These are phyloP conservation scores for Glutinoglossum americanum DNA, from an alignment of 495 filamentous ascomycete genomes.

Conservation along the genomic window DNA sequence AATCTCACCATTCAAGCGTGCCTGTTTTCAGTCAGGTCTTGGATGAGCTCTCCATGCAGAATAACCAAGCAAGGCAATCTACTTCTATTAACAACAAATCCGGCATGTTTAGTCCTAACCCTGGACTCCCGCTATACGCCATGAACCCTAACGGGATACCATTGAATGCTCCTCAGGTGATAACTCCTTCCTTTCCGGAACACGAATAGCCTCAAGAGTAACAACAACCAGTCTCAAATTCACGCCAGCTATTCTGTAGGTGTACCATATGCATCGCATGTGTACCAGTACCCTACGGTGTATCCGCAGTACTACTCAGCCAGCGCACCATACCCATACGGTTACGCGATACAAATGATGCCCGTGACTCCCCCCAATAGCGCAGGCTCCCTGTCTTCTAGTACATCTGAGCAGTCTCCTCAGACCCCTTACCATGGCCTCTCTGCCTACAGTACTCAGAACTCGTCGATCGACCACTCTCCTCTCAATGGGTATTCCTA, in stretches of 20 bases:
- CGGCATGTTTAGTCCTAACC: not conserved
- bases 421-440: not conserved
- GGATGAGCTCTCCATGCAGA: not conserved
- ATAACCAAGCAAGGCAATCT: not conserved
- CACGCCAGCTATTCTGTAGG: not conserved
- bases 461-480: not conserved
- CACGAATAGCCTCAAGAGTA: not conserved
- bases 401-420: not conserved
- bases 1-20: not conserved
- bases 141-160: not conserved
- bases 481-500: not conserved
- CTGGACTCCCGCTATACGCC: not conserved
- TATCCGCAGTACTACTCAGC: not conserved
- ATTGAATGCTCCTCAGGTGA: not conserved
- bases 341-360: not conserved
- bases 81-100: not conserved
- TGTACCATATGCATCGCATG: not conserved
- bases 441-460: not conserved
- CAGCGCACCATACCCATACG: not conserved
- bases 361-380: not conserved
- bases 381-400: not conserved
- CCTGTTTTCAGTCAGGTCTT: not conserved
- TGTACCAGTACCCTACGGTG: not conserved
- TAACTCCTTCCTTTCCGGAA: not conserved
- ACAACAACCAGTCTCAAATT: not conserved